Conservation (phyloP, 371 early-diverging fungal genomes). For the Zancudomyces culisetae region DNA sequence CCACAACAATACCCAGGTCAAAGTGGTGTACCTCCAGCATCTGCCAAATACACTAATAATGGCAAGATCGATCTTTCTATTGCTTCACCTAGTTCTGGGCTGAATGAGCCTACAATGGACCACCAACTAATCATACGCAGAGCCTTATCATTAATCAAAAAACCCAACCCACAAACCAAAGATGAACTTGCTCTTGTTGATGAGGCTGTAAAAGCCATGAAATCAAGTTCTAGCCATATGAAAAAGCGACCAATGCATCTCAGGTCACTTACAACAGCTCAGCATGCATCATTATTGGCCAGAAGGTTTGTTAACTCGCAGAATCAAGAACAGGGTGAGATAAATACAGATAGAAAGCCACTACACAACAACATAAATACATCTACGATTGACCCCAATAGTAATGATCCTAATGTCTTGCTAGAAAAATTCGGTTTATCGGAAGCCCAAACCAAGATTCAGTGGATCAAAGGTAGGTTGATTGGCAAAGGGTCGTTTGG, state of each 20-base stretch:
- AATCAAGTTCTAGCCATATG: not conserved
- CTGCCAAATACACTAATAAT: not conserved
- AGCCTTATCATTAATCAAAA: constrained; percentile 21
- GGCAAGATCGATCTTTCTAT: not conserved
- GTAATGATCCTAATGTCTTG: constrained; percentile 10
- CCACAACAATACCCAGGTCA: too few relatives aligned
- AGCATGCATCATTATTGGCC: too few relatives aligned
- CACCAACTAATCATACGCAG: constrained; percentile 20
- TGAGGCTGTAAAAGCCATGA: constrained; percentile 12
- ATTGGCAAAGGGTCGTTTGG: constrained; percentile 96
- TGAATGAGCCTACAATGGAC: not conserved
- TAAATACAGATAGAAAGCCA: not conserved
- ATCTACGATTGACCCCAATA: constrained; percentile 1
- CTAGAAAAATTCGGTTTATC: constrained; percentile 19
- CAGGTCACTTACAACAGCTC: not conserved
- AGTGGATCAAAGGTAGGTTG: constrained; percentile 64
- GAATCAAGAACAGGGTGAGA: not conserved
- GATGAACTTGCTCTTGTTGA: constrained; percentile 24
- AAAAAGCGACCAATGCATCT: not conserved
- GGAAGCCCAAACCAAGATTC: constrained; percentile 21
- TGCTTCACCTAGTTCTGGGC: not conserved
- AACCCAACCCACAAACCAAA: constrained; percentile 22
- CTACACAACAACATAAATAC: not conserved
- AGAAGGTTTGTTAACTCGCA: too few relatives aligned
- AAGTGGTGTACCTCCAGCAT: not conserved